Evolutionary conservation across 352 stramenopile genomes (phyloP).

Genomic region (Globisporangium abappressorium): DNA sequence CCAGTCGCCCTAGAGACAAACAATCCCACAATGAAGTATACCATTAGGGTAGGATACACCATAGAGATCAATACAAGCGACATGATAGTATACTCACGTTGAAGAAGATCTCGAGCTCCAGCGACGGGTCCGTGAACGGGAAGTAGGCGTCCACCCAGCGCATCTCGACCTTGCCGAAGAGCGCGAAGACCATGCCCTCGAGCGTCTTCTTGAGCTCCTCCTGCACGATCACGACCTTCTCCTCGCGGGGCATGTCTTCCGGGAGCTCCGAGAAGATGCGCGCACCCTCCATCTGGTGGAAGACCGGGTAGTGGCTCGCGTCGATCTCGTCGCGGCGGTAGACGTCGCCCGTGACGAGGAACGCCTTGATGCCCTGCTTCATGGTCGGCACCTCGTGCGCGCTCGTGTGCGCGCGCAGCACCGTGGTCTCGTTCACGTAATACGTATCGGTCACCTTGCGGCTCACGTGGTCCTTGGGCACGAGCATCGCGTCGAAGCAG

Average conservation of each 20-base stretch:
- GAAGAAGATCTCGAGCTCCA: constrained; percentile 99
- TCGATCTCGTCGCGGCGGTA: constrained; percentile 99
- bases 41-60: not conserved
- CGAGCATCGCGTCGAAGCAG: constrained; percentile 92
- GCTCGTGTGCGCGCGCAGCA: constrained; percentile 89
- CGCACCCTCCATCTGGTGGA: constrained; percentile 99
- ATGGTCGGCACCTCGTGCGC: constrained; percentile 94
- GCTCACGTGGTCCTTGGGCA: constrained; percentile 88
- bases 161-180: constrained; percentile 94
- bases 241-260: constrained; percentile 45
- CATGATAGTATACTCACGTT: constrained; percentile 44
- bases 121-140: constrained; percentile 98
- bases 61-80: not conserved
- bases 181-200: constrained; percentile 91
- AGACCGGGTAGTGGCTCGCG: constrained; percentile 98
- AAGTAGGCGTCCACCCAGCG: constrained; percentile 99
- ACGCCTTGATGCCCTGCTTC: constrained; percentile 84
- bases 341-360: constrained; percentile 94
- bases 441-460: constrained; percentile 88
- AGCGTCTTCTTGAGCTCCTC: constrained; percentile 95
- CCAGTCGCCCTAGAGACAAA: constrained; percentile 87
- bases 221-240: constrained; percentile 80
- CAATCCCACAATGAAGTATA: constrained; percentile 1
- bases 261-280: constrained; percentile 91
- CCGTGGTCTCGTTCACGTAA: constrained; percentile 80